These are phyloP conservation scores for Neoscytalidium dimidiatum DNA, from an alignment of 2,329 filamentous ascomycete species.

Conservation along the genomic window DNA sequence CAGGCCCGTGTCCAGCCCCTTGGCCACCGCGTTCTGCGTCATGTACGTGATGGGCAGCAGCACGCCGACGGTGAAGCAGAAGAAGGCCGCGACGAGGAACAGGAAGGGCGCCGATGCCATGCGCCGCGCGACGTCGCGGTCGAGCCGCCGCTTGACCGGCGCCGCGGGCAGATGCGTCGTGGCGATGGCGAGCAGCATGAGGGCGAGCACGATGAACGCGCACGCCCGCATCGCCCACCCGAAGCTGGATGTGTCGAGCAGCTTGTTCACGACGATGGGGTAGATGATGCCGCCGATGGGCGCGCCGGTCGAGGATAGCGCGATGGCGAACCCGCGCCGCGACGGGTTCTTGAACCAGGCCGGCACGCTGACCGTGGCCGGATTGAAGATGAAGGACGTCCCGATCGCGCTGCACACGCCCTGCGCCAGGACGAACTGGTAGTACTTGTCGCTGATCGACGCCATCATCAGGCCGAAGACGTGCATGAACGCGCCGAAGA, in stretches of 20 bases:
- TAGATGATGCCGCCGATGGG: constrained; percentile 59
- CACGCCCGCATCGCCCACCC: constrained; percentile 59
- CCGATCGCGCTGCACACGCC: constrained; percentile 55
- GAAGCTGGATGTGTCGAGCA: constrained; percentile 46
- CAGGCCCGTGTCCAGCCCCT: constrained; percentile 47
- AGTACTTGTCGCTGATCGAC: constrained; percentile 56
- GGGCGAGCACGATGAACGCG: constrained; percentile 62
- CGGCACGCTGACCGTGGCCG: constrained; percentile 42
- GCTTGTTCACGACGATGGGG: constrained; percentile 52
- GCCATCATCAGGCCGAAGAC: constrained; percentile 67
- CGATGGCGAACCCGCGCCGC: background rate
- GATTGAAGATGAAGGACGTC: constrained; percentile 52
- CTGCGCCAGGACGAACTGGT: constrained; percentile 57
- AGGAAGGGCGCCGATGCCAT: constrained; percentile 29
- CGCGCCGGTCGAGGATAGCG: constrained; percentile 40
- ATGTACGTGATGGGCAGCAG: constrained; percentile 58
- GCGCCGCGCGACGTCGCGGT: constrained; percentile 27
- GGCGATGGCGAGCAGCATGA: constrained; percentile 55
- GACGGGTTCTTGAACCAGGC: constrained; percentile 44
- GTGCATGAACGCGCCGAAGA: constrained; percentile 31
- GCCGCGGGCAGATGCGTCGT: constrained; percentile 30
- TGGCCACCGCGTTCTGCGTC: constrained; percentile 39
- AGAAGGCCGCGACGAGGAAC: constrained; percentile 33
- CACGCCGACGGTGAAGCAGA: constrained; percentile 61
- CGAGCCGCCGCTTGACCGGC: constrained; percentile 23